Base-by-base conservation (phyloP, 2,329 filamentous ascomycete genomes). In the Sarocladiaceae sp. region DNA sequence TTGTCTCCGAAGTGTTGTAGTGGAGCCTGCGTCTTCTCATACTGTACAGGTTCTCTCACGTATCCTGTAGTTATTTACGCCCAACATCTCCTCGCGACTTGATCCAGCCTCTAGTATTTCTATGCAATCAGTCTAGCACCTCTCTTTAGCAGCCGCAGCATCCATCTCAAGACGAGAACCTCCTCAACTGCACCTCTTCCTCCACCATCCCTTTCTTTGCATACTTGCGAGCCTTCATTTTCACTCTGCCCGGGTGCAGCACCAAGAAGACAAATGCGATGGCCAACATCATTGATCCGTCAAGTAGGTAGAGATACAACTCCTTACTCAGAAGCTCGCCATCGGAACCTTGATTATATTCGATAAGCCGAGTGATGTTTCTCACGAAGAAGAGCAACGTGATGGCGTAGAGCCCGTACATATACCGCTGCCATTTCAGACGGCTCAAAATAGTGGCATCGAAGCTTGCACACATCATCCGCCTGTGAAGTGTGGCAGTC, bases 191-290 rank as follows among this genome's bases (percentile, higher is more conserved):
- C 7, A n/a, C 33, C 5, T 36, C 33, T 17, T 36, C 33, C 8
- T 36, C 15, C 33, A 36, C 56, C 3, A 1, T 63, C 87, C 89
- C 88, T 36, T 86, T 97, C 56, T 87, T 85, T 28, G 97, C 97
- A 64, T 86, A 90, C 2, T 86, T 36, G 6, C 33, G 7, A n/a
- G 85, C 57, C 95, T 97, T 60, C 89, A 91, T 2, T 93, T 93
- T 44, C 12, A 53, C 18, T 18, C 52, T 51, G 4, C 46, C 35
- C 15, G 57, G 57, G 28, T 59, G 58, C 10, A 60, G 31, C 12
- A 58, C 28, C 2, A 57, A 17, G 11, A 59, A 48, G 3, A 52
- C 40, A 4, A 54, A 22, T n/a, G 54, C 31, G 8, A 59, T 56
- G 13, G 50, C 13, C 1, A 62, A 51, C 65, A 67, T 66, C 10